Base-by-base conservation (phyloP, 2,329 filamentous ascomycete genomes). In the Nemania serpens region DNA sequence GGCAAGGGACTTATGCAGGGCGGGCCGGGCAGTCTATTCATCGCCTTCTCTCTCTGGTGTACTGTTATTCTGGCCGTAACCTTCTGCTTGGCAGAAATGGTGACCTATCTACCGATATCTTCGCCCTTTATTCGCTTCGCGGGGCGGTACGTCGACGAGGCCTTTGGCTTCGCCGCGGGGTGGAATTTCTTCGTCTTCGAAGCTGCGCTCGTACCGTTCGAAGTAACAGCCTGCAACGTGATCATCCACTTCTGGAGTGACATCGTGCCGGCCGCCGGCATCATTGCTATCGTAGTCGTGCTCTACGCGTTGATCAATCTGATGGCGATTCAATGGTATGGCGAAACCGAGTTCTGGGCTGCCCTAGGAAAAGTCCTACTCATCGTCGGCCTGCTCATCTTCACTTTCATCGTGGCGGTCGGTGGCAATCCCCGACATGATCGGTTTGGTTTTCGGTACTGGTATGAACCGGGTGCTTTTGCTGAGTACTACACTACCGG, bases 401-500 rank as follows among this genome's bases (percentile, higher is more conserved):
- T 91, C 77, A 94, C 91, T 2, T 91, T 96, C 70, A 82, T 96
- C 65, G 86, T 87, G 65, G 94, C 95, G 88, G 77, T 95, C 1
- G 92, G 91, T 7, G 92, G 90, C 2, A 95, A 94, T 67, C 92
- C 92, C 0, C 73, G 86, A 0, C 79, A 84, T 39, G 89, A 93
- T 66, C 79, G 84, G 0, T 91, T 91, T 64, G 91, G 91, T 0
- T 94, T 94, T 72, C 82, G 85, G 25, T 86, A 83, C 73, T 89
- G 86, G 85, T 78, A 82, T 3, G 77, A 84, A 0, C 91, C 90
- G 0, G 91, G 91, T 1, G 81, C 90, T 0, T 93, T 94, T 71
- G 82, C 84, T 2, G 83, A 88, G 63, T 81, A 88, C 49, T 87
- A 89, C 71, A 84, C 82, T 36, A 79, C 78, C 0, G 91, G 90